Evolutionary conservation across 352 stramenopile genomes (phyloP), one percentile per base, ranked within the genome.

Genomic region (Phytopythium montanum): DNA sequence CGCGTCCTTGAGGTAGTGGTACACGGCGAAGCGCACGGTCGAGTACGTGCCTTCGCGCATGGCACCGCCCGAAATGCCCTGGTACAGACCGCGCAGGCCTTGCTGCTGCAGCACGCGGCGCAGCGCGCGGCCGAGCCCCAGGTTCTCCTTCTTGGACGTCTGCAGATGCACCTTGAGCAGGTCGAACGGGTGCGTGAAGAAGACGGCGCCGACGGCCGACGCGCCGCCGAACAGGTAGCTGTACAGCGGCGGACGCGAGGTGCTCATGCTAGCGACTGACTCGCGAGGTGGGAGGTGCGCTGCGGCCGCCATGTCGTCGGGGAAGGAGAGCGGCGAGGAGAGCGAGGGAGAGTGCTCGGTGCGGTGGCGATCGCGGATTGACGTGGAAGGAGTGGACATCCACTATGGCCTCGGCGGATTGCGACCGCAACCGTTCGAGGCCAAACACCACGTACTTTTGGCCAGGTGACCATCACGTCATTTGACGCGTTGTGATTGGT

Each of bases 161-260:
- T 94, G 84, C 51, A 92, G 59, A 36, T 91, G 84, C 25, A 94
- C 82, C 48, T 94, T 94, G 51, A 94, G 71, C 56, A 94, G 59
- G 61, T 94, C 84, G 56, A 94, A 92, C 61, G 81, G 81, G 60
- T 94, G 84, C 54, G 84, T 94, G 70, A 94, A 94, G 74, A 90
- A 92, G 52, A 90, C 84, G 54, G 84, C 81, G 39, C 81, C 80
- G 5, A 94, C 83, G n/a, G 84, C 81, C 49, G 84, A 88, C 38
- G 88, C 46, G n/a, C 84, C 84, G 34, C 84, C 84, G 61, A 94
- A 90, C 34, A 60, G 54, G 67, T 92, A 94, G 66, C 81, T 89
- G 64, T 69, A 74, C 16, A 86, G 64, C 42, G 84, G 81, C 26
- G n/a, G n/a, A n/a, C n/a, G n/a, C n/a, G n/a, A n/a, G n/a, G n/a